These are phyloP conservation scores for Jatropha multifida DNA, from an alignment of 441 rosid species.

Conservation along the genomic window DNA sequence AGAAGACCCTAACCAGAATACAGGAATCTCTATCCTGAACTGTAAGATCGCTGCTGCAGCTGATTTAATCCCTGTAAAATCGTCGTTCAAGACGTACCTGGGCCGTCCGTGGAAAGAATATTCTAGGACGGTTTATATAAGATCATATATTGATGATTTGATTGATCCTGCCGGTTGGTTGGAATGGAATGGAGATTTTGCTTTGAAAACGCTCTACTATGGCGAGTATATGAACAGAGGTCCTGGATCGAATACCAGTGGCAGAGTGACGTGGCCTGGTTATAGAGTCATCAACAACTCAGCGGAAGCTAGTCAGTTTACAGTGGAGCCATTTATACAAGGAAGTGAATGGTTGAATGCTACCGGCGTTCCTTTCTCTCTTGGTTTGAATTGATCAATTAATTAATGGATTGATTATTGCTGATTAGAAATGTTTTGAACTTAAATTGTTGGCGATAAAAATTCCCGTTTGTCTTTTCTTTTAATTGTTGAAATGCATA, in stretches of 20 bases:
- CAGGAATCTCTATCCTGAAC: constrained; percentile 66
- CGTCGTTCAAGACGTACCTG: constrained; percentile 47
- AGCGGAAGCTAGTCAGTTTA: constrained; percentile 54
- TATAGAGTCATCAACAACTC: constrained; percentile 45
- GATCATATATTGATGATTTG: constrained; percentile 41
- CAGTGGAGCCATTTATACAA: constrained; percentile 49
- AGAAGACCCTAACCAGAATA: constrained; percentile 72
- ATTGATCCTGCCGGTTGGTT: constrained; percentile 73
- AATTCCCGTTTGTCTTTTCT: neutral
- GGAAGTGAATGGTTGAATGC: constrained; percentile 66
- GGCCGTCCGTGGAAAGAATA: constrained; percentile 89
- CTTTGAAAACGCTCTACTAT: constrained; percentile 53
- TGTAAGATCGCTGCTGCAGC: constrained; percentile 55
- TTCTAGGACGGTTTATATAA: constrained; percentile 62
- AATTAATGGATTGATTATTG: neutral
- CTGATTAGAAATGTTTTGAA: neutral
- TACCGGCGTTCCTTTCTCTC: constrained; percentile 52
- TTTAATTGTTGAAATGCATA: neutral
- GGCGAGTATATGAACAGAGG: constrained; percentile 70
- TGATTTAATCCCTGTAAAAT: constrained; percentile 45
- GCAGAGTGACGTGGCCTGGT: constrained; percentile 68
- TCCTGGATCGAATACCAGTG: constrained; percentile 46
- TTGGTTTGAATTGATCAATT: constrained; percentile 32
- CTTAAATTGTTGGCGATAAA: neutral
- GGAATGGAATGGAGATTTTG: constrained; percentile 62